A percentile compares a stretch with the other conserved stretches of the same genome.
Evolutionary conservation across 441 rosid genomes (phyloP).

Genomic region (Gossypium davidsonii): DNA sequence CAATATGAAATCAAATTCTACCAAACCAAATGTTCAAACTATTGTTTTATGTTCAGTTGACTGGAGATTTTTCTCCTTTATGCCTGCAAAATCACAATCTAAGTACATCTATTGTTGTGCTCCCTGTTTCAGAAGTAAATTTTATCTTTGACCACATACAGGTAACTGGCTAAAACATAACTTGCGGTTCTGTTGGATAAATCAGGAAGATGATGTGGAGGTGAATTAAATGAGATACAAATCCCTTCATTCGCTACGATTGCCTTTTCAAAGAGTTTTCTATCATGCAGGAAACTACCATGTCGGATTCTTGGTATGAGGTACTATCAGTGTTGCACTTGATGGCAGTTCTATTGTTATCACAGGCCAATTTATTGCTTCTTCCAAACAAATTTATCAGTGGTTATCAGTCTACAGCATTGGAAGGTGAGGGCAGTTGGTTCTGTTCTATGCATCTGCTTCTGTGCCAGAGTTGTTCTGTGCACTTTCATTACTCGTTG

Average conservation of each 20-base stretch:
- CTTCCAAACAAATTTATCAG: slow-evolving; percentile 27
- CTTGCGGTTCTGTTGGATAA: slow-evolving; percentile 36
- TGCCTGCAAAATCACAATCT: too few species aligned
- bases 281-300: slow-evolving; percentile 34
- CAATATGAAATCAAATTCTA: background rate
- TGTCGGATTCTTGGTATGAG: slow-evolving; percentile 40
- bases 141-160: slow-evolving; percentile 12
- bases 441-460: background rate
- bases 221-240: slow-evolving; percentile 16
- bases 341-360: slow-evolving; percentile 33
- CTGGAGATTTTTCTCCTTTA: background rate
- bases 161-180: slow-evolving; percentile 28
- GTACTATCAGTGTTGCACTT: slow-evolving; percentile 41
- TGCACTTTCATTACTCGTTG: background rate
- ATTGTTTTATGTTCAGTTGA: background rate
- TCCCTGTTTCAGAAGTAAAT: background rate
- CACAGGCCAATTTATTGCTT: slow-evolving; percentile 37
- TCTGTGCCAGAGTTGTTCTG: background rate
- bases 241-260: background rate
- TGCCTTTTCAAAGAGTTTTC: background rate
- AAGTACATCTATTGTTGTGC: background rate
- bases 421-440: slow-evolving; percentile 25
- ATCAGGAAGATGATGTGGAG: slow-evolving; percentile 40
- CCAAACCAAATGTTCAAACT: background rate
- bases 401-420: slow-evolving; percentile 23